Conservation (phyloP, 2,329 filamentous ascomycete genomes). For the Botrytis hyacinthi region DNA sequence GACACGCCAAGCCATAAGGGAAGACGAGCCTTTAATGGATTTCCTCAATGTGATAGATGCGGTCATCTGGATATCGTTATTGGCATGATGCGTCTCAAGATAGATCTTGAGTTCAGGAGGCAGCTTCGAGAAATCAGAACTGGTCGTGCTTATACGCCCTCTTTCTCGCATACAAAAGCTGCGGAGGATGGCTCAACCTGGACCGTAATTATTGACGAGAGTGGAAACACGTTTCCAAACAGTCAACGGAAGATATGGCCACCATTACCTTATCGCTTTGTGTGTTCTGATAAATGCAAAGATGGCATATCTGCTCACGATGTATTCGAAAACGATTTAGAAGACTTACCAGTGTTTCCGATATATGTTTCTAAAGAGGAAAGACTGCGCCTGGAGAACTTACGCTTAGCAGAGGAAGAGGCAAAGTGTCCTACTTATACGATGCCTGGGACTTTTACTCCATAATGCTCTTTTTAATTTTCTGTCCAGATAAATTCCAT, state of each 20-base stretch:
- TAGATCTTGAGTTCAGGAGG: constrained; percentile 8
- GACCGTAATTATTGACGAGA: no score
- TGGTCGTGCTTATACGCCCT: background rate
- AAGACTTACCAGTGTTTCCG: background rate
- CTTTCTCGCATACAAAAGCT: background rate
- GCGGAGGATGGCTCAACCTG: background rate
- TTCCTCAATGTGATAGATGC: background rate
- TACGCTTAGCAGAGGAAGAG: background rate
- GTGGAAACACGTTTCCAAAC: background rate
- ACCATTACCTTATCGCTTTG: constrained; percentile 7
- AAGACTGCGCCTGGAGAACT: background rate
- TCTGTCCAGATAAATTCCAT: background rate
- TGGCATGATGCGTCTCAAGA: background rate
- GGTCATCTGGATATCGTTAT: background rate
- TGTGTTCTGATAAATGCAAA: background rate
- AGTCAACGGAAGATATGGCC: background rate
- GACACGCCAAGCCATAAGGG: background rate
- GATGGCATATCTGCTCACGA: background rate
- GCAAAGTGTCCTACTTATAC: background rate
- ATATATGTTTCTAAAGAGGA: background rate
- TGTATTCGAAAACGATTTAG: constrained; percentile 7
- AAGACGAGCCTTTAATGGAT: background rate
- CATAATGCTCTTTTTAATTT: background rate
- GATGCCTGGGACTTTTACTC: constrained; percentile 7
- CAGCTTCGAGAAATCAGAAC: constrained; percentile 10